phyloP scores from a whole-genome alignment of 1,139 yeast genomes.

The Barnettozyma hawaiiensis region DNA sequence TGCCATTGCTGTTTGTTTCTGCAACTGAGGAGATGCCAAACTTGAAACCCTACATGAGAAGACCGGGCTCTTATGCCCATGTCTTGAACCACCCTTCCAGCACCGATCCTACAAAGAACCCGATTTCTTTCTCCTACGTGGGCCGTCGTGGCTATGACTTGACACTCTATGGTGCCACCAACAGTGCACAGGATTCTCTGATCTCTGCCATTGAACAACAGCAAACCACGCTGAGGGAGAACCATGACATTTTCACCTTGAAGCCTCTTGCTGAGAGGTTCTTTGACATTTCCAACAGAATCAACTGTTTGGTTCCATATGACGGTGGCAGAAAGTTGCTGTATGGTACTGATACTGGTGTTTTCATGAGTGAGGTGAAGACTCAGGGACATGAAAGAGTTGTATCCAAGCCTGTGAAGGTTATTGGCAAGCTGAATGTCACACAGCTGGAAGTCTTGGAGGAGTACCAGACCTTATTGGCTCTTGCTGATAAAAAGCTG shows the following conservation, averaged over 20 bases:
- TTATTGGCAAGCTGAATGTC: conserved; percentile 70
- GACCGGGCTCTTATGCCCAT: conserved; percentile 36
- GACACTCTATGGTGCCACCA: conserved; percentile 60
- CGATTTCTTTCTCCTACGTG: conserved; percentile 41
- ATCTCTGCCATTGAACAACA: conserved; percentile 75
- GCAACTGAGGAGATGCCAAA: conserved; percentile 76
- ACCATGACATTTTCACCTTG: conserved; percentile 74
- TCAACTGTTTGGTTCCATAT: conserved; percentile 89
- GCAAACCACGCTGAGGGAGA: conserved; percentile 64
- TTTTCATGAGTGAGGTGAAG: conserved; percentile 65
- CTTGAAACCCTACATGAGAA: conserved; percentile 38
- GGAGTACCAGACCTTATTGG: conserved; percentile 79
- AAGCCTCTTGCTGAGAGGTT: conserved; percentile 69
- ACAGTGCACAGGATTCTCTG: conserved; percentile 72
- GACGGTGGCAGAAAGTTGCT: conserved; percentile 90
- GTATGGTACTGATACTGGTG: conserved; percentile 90
- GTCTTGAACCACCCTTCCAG: conserved; percentile 29
- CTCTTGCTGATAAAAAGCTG: conserved; percentile 75
- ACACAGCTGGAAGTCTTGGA: conserved; percentile 90
- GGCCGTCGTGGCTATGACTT: conserved; percentile 46
- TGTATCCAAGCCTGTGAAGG: conserved; percentile 72
- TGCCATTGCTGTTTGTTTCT: conserved; percentile 73
- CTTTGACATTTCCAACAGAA: conserved; percentile 66
- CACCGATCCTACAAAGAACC: conserved; percentile 23
- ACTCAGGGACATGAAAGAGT: conserved; percentile 34